Evolutionary conservation across 1,139 yeast genomes (phyloP), one percentile per base, ranked within the genome.

Genomic region (Kodamaea ohmeri): DNA sequence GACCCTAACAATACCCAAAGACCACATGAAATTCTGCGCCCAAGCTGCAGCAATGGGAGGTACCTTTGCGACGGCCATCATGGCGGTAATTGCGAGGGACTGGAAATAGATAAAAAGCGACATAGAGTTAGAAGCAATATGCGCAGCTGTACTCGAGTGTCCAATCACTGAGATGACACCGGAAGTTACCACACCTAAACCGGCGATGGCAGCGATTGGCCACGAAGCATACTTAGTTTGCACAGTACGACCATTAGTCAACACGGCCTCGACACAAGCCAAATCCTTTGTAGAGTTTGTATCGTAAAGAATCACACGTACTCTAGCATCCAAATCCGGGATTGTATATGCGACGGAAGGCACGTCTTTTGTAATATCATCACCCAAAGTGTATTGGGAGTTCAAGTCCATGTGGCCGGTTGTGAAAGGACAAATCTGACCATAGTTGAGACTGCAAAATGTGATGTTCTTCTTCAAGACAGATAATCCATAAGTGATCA

Each of bases 1-100:
- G 8, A 80, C 79, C 41, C 76, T 73, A 51, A 94, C 87, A 46
- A 92, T 80, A 39, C 98, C 98, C 73, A 92, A 74, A 4, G 97
- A 82, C 98, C 98, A 92, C 65, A 81, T 82, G 69, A 92, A 92
- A 66, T 92, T 92, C 61, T 92, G 96, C 25, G 95, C 83, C 99
- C 99, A 92, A 3, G 97, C 94, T 2, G 96, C 92, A 7, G 97
- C 97, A 48, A 92, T 88, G 4, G 98, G 98, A 6, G 98, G 98
- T 18, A 88, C 86, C 45, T 80, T 73, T 15, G 89, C 78, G 27
- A 92, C 97, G 35, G 95, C 97, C 92, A 90, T 84, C 96, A 92
- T 89, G 19, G 96, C 78, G 17, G 94, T 84, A 47, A 92, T 83
- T 21, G 97, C 97, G 51, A 92, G 74, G 40, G 88, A 80, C 67